Conservation (phyloP, 805 yeast species). For the Starmerella scarabaei region DNA sequence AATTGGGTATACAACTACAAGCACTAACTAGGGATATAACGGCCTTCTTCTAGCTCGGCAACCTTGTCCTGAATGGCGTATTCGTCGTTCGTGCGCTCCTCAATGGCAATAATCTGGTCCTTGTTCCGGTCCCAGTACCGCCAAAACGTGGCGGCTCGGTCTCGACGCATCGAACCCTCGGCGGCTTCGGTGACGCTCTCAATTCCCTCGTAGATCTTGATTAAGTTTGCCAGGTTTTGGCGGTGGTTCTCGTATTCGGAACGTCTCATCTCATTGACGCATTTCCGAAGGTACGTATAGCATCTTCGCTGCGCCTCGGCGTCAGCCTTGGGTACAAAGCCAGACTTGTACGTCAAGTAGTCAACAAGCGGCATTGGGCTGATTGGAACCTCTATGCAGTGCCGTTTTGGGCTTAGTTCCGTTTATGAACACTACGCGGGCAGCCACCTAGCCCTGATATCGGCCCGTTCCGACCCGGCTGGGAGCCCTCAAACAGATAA, state of each 20-base stretch:
- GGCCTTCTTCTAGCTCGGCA: slow-evolving; percentile 26
- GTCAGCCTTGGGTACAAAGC: slow-evolving; percentile 25
- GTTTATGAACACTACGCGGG: too few species aligned
- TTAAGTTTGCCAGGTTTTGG: slow-evolving; percentile 9
- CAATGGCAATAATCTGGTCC: slow-evolving; percentile 18
- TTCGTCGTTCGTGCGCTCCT: slow-evolving; percentile 16
- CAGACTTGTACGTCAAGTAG: slow-evolving; percentile 20
- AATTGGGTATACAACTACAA: too few species aligned
- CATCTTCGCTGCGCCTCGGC: slow-evolving; percentile 27
- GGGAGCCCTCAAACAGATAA: too few species aligned
- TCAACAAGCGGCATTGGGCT: slow-evolving; percentile 19
- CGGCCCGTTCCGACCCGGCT: too few species aligned
- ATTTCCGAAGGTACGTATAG: slow-evolving; percentile 22
- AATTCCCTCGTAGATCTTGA: slow-evolving; percentile 11
- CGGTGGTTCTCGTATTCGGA: slow-evolving; percentile 4
- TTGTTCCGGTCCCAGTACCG: slow-evolving; percentile 29
- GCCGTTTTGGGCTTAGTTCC: too few species aligned
- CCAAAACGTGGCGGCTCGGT: slow-evolving; percentile 27
- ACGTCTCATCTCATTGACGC: slow-evolving; percentile 2
- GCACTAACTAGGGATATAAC: too few species aligned
- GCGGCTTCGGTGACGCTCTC: slow-evolving; percentile 16
- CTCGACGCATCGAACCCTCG: slow-evolving; percentile 12
- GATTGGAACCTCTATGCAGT: too few species aligned
- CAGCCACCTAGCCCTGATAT: too few species aligned
- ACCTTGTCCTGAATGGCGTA: slow-evolving; percentile 18